Evolutionary conservation across 169 alveolate genomes (phyloP).

Genomic region (Plasmodium chabaudi): DNA sequence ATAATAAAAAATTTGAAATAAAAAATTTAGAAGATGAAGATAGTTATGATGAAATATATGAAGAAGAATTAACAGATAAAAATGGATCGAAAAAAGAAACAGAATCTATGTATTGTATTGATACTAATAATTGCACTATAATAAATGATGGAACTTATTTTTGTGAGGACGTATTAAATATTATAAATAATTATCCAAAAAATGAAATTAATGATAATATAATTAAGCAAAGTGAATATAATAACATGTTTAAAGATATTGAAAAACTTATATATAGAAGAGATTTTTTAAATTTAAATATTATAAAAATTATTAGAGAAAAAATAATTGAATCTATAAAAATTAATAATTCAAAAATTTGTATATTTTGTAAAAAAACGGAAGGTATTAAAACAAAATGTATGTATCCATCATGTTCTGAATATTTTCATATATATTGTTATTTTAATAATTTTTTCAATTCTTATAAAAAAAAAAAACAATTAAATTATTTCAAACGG

Average conservation of each 20-base stretch:
- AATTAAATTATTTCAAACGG: background rate
- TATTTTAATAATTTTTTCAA: conserved; percentile 25
- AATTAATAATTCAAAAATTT: conserved; percentile 14
- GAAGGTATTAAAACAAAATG: conserved; percentile 52
- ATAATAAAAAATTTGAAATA: background rate
- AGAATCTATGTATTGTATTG: conserved; percentile 18
- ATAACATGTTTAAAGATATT: conserved; percentile 34
- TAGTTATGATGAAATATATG: background rate
- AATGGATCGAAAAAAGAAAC: background rate
- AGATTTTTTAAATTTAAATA: conserved; percentile 35
- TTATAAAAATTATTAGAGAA: conserved; percentile 32
- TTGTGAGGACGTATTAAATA: background rate
- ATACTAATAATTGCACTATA: conserved; percentile 29
- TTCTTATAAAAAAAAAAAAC: background rate
- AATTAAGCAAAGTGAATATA: conserved; percentile 9
- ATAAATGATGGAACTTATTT: conserved; percentile 34
- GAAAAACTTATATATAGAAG: conserved; percentile 45
- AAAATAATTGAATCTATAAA: conserved; percentile 18
- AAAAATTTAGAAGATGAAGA: background rate
- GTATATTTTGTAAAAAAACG: conserved; percentile 14
- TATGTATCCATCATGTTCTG: conserved; percentile 49
- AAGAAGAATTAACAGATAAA: background rate
- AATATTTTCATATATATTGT: conserved; percentile 54
- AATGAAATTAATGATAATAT: conserved; percentile 4
- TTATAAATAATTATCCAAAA: conserved; percentile 16